Evolutionary conservation across 2,329 filamentous ascomycete species (phyloP), one percentile per base, ranked within the genome.

Genomic region (Penicillium corylophilum): DNA sequence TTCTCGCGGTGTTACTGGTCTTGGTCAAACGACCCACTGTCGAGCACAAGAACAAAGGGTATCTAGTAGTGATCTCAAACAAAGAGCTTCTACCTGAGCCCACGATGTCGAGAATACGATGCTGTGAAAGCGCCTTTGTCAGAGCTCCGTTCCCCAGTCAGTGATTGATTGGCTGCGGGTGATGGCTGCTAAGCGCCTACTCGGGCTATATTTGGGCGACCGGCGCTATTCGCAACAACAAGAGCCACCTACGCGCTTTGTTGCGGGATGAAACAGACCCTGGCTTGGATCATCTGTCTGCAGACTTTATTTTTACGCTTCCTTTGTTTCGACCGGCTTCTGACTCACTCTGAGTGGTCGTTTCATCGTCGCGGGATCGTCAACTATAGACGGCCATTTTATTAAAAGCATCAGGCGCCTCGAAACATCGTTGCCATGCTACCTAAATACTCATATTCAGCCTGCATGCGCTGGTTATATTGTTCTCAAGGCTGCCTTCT

Each of bases 151-250:
- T 6, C 31, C 13, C 23, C 29, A 18, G 20, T 20, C 26, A 4
- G 16, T 35, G 20, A 56, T 52, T 44, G 52, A 67, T 65, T 68
- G 65, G 66, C 46, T 55, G 38, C 53, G 41, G 53, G 44, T 46
- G 44, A 43, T 52, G 54, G 47, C 45, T 39, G 50, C 55, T 68
- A 66, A 68, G 66, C 67, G 66, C 66, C 54, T 49, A 53, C 41
- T 20, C 40, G 48, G 49, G 31, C 63, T 65, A 66, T 58, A 61
- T 67, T 66, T 64, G 66, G 56, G 48, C 20, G 42, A 24, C 36
- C 44, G 53, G 59, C 56, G 56, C 54, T 59, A 51, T 61, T 46
- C 51, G 56, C 53, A 61, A 56, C 46, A n/a, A 48, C 24, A 51
- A 38, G 24, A 54, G 48, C 50, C 48, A 53, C 49, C 51, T 40